phyloP scores from a whole-genome alignment of 306 rosid genomes.

The Gastrolobium bilobum region DNA sequence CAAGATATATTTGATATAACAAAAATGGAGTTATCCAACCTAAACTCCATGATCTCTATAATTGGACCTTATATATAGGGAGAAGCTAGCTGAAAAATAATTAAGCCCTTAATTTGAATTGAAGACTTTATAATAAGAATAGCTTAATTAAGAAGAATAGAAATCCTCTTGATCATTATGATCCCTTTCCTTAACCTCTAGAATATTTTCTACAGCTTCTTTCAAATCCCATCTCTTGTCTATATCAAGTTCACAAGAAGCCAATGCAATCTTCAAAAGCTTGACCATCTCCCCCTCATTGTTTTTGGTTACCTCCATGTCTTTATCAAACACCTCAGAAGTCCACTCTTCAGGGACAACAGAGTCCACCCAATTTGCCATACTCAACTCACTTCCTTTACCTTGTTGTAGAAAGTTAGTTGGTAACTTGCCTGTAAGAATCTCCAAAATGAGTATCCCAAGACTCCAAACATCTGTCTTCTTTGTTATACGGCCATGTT shows the following conservation, averaged over 20 bases:
- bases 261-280: constrained; percentile 76
- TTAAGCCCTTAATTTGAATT: neutral
- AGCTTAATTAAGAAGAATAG: constrained; percentile 24
- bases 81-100: constrained; percentile 44
- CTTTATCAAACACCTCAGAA: constrained; percentile 66
- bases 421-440: constrained; percentile 72
- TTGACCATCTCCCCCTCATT: constrained; percentile 61
- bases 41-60: constrained; percentile 11
- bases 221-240: constrained; percentile 76
- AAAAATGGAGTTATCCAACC: constrained; percentile 27
- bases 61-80: neutral
- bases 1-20: neutral
- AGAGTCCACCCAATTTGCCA: constrained; percentile 68
- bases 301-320: constrained; percentile 45
- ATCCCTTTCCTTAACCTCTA: constrained; percentile 62
- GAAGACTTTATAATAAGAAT: constrained; percentile 48
- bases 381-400: constrained; percentile 62
- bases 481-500: constrained; percentile 72
- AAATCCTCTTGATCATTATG: neutral
- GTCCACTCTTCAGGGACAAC: constrained; percentile 60
- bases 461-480: constrained; percentile 92
- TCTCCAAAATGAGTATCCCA: constrained; percentile 77
- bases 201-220: constrained; percentile 69
- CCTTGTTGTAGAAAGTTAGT: constrained; percentile 62
- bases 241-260: constrained; percentile 72